Evolutionary conservation across 1,284 basidiomycete species (phyloP), one percentile per base, ranked within the genome.

Genomic region (Malassezia caprae): DNA sequence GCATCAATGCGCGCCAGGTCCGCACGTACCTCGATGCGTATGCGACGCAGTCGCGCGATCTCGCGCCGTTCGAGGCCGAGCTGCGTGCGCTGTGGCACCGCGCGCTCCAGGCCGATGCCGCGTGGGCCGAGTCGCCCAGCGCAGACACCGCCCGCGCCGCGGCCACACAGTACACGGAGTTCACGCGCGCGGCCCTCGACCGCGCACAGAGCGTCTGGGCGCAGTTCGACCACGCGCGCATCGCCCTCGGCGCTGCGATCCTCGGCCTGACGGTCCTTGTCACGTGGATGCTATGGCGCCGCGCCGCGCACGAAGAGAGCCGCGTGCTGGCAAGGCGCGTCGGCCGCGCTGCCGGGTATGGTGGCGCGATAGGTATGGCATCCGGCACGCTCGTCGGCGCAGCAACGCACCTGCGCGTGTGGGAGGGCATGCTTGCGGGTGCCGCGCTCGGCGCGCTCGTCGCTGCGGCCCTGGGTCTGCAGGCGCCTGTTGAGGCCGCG

Each of bases 181-280:
- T 84, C 67, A 83, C 81, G 23, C 80, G 84, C 28, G 75, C 80
- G 11, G 83, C 86, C 3, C 79, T 94, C 31, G 77, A 78, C 0
- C 80, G 81, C 2, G 90, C 91, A 63, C 83, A 90, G 7, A 77
- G 81, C 21, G 83, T 96, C 48, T 99, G 94, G 94, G 93, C 94
- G 0, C 87, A 88, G 68, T 98, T 98, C 78, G 88, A 90, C 60
- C 78, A 85, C 3, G 68, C 80, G 0, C 78, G 88, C 11, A 96
- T 98, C 79, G 75, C 76, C 3, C 76, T 85, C 19, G 93, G 82
- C 6, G 53, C 80, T 4, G 45, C 63, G 13, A 68, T 80, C 28
- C 75, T 81, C 21, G 66, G 62, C n/a, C 28, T 37, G 23, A 30
- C 44, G 6, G 21, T 48, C 17, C n/a, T 32, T 12, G 44, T 48